Base-by-base conservation (phyloP, 768 basidiomycete genomes). In the Omphalotus guepiniiformis region DNA sequence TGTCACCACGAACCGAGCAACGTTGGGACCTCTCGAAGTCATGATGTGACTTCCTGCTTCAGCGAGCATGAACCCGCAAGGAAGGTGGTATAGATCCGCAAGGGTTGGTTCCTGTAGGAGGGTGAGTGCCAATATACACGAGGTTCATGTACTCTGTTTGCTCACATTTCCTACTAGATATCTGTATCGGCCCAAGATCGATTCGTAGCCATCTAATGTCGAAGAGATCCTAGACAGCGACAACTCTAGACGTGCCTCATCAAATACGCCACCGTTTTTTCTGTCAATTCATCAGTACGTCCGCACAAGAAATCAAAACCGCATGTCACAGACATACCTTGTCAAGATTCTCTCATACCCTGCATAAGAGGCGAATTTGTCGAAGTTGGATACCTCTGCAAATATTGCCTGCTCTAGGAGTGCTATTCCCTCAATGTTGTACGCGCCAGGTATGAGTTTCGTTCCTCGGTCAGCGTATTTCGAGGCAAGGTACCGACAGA, bases 401-500 rank as follows among this genome's bases (percentile, higher is more conserved):
- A 74, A 75, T 1, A 71, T 68, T 0, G 74, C 75, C 56, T 78
- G 76, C 54, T 80, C 78, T 51, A 79, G 76, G 9, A 74, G 59
- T 2, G 74, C 79, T 6, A 58, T 63, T 15, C 55, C 61, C 29
- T 69, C 59, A 6, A 64, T 30, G 8, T 69, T 66, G 11, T 27
- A 34, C 13, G 52, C 29, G 3, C 57, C 56, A 3, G 85, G 84
- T 34, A 83, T 63, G 30, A 85, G 68, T 4, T 58, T 47, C 2
- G 73, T 68, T 32, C 80, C 81, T 54, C 80, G 73, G 39, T 63
- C 38, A 0, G 72, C 60, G 52, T 82, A 78, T 57, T 84, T 85
- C 48, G 61, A 62, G 23, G 70, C 74, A 52, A 85, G 58, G 60
- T 85, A 88, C 15, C 80, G 76, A 6, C 58, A 58, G 42, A 86